phyloP scores from a whole-genome alignment of 1,284 basidiomycete species.

The Caloboletus firmus region DNA sequence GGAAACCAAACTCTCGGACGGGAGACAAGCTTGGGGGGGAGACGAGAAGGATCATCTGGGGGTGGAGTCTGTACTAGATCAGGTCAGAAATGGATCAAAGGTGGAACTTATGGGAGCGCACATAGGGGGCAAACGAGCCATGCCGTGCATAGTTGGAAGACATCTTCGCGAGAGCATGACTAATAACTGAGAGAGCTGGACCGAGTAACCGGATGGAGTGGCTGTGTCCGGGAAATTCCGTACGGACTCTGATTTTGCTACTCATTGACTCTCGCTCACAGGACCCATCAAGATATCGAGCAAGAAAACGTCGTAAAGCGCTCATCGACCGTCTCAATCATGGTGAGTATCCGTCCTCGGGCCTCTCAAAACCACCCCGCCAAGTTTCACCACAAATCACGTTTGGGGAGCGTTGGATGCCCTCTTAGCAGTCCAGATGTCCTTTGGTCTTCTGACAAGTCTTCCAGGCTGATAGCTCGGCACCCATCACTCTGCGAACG shows the following conservation, averaged over 20 bases:
- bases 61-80: constrained; percentile 52
- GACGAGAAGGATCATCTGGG: constrained; percentile 47
- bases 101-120: constrained; percentile 32
- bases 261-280: constrained; percentile 3
- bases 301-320: constrained; percentile 22
- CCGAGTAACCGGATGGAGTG: constrained; percentile 10
- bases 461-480: constrained; percentile 72
- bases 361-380: neutral
- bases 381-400: constrained; percentile 4
- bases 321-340: constrained; percentile 18
- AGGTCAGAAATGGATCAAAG: constrained; percentile 34
- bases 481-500: constrained; percentile 96
- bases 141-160: constrained; percentile 9
- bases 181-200: neutral
- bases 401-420: constrained; percentile 25
- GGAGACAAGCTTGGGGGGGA: constrained; percentile 34
- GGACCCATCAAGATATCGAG: constrained; percentile 24
- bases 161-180: constrained; percentile 4
- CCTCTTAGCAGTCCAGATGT: constrained; percentile 19
- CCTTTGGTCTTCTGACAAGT: constrained; percentile 15
- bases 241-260: constrained; percentile 25
- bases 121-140: constrained; percentile 20
- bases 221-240: constrained; percentile 30
- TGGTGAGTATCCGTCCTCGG: constrained; percentile 26
- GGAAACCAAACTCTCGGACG: constrained; percentile 58